Conservation (phyloP, 2,329 filamentous ascomycete species). For the Macrophomina tecta region DNA sequence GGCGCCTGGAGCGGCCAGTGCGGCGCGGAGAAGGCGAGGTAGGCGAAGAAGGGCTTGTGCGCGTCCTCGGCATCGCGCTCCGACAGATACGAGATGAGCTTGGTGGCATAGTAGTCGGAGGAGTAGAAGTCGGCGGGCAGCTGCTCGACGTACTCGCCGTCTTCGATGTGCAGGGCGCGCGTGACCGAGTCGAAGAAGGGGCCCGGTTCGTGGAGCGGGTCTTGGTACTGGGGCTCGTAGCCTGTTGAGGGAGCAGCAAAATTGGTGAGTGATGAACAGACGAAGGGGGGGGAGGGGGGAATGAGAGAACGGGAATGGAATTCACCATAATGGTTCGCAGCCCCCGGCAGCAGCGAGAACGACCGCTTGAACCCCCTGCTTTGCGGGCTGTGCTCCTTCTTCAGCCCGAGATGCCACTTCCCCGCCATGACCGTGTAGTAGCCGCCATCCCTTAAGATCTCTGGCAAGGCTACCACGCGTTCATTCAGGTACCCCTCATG, state of each 20-base stretch:
- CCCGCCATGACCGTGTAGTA: constrained; percentile 67
- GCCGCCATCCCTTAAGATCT: constrained; percentile 63
- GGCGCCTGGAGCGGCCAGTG: constrained; percentile 69
- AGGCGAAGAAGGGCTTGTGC: constrained; percentile 62
- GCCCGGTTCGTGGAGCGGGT: constrained; percentile 38
- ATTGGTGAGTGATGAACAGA: too few species aligned
- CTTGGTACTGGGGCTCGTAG: constrained; percentile 55
- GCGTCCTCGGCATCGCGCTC: constrained; percentile 43
- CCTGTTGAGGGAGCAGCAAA: neutral
- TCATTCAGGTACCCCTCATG: constrained; percentile 70
- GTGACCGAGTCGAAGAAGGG: constrained; percentile 50
- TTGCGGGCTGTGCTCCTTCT: constrained; percentile 61
- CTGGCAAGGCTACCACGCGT: constrained; percentile 62
- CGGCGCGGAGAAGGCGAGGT: constrained; percentile 66
- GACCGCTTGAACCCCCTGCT: constrained; percentile 65
- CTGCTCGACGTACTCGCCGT: constrained; percentile 41
- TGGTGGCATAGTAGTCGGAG: constrained; percentile 45
- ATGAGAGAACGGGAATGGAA: neutral
- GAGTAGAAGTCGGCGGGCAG: constrained; percentile 44
- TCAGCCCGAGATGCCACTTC: constrained; percentile 63
- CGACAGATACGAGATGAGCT: constrained; percentile 46
- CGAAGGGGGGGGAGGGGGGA: too few species aligned
- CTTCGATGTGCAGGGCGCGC: constrained; percentile 42
- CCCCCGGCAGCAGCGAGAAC: constrained; percentile 66
- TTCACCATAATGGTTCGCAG: constrained; percentile 61